These are phyloP conservation scores for Volutella citrinella DNA, from an alignment of 2,329 filamentous ascomycete species.

Conservation along the genomic window DNA sequence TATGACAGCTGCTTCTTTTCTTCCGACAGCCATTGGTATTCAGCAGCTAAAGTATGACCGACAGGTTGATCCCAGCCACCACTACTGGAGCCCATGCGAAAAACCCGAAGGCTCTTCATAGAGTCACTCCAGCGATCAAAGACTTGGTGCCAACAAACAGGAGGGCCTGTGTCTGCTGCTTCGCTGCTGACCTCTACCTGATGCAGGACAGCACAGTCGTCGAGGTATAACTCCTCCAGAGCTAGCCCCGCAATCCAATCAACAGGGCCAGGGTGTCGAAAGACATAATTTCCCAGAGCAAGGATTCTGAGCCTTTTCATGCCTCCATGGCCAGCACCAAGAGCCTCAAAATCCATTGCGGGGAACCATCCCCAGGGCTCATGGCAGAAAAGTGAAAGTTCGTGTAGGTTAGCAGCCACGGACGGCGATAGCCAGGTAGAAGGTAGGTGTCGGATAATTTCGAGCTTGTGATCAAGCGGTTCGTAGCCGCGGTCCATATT, in stretches of 20 bases:
- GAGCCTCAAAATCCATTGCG: constrained; percentile 29
- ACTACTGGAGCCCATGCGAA: no score
- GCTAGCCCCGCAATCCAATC: constrained; percentile 41
- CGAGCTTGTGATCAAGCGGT: no score
- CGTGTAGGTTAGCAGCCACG: constrained; percentile 22
- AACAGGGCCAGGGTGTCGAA: constrained; percentile 42
- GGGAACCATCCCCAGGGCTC: constrained; percentile 39
- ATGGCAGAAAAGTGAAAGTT: constrained; percentile 34
- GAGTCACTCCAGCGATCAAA: no score
- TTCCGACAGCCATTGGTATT: no score
- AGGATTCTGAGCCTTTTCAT: constrained; percentile 38
- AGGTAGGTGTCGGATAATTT: constrained; percentile 11
- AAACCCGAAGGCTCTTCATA: no score
- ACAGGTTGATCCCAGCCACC: no score
- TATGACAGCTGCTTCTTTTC: no score
- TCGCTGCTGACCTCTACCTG: no score
- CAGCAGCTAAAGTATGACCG: no score
- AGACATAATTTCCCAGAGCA: constrained; percentile 36
- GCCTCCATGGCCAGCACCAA: constrained; percentile 7
- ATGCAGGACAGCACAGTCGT: constrained; percentile 36
- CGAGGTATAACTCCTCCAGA: constrained; percentile 38
- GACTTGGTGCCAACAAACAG: no score
- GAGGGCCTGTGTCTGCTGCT: no score
- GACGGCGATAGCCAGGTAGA: constrained; percentile 17
- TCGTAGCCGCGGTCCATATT: no score